Conservation (phyloP, 176 grass and related monocot genomes). For the Phoenix dactylifera region DNA sequence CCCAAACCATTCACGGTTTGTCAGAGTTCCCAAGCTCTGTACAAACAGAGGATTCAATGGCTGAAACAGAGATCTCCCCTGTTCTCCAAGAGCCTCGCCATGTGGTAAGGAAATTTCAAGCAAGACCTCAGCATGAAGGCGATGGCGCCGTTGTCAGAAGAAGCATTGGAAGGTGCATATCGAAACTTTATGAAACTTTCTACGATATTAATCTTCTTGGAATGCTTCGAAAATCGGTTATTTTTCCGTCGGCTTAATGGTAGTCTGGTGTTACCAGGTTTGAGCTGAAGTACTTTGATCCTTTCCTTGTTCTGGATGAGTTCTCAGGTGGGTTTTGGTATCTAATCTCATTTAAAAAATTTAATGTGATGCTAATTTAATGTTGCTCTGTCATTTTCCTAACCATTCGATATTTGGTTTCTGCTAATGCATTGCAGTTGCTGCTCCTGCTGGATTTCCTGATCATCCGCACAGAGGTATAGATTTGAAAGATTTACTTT, state of each 20-base stretch:
- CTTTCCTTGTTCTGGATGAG: conserved; percentile 86
- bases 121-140: conserved; percentile 79
- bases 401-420: neutral
- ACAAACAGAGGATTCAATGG: too few relatives aligned
- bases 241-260: neutral
- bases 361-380: neutral
- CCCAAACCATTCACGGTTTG: too few relatives aligned
- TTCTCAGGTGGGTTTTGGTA: conserved; percentile 57
- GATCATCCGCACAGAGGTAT: conserved; percentile 90
- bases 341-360: neutral
- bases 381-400: neutral
- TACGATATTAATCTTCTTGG: neutral
- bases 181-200: neutral
- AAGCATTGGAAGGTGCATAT: conserved; percentile 78
- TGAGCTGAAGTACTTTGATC: conserved; percentile 88
- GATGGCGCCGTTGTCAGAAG: conserved; percentile 73
- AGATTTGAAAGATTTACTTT: neutral
- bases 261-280: conserved; percentile 31
- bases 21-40: too few relatives aligned
- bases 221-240: neutral
- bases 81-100: conserved; percentile 42
- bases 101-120: conserved; percentile 64
- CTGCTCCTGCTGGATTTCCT: conserved; percentile 86
- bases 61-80: too few relatives aligned
- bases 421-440: conserved; percentile 27